Evolutionary conservation across 2,329 filamentous ascomycete genomes (phyloP), one percentile per base, ranked within the genome.

Genomic region (Xylariaceae sp.): DNA sequence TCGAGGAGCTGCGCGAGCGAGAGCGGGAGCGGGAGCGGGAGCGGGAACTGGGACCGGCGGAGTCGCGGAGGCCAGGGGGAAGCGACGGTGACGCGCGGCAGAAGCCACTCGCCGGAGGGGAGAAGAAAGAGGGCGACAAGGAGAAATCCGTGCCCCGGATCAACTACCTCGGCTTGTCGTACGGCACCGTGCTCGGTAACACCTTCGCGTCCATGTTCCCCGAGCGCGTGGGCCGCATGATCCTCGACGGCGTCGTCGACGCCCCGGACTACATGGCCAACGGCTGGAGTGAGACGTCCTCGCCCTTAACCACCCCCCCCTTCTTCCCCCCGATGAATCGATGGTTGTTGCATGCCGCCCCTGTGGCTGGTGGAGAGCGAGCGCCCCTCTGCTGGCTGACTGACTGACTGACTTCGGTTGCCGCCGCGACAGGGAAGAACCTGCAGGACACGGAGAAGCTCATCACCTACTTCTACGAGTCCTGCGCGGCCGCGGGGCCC

Each of bases 151-250:
- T 37, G 3, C 33, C 43, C 1, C 36, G 47, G 25, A 42, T 45
- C 25, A 63, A 65, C 44, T 74, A 70, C 42, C 63, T 66, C 54
- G 68, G 70, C 0, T 62, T 72, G 33, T 70, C 65, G 5, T 74
- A 74, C 37, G 64, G 64, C 5, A 65, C 61, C 0, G 51, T 61
- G 5, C 49, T 67, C 4, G 64, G 63, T 2, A 59, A 57, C n/a
- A 63, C 57, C 1, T 67, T 68, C 38, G 63, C 64, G 7, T 56
- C 57, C 4, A 53, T 67, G 50, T 65, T 57, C 35, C 64, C 64
- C 0, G 53, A 55, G 1, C 51, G 47, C 5, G 50, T 70, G 7
- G 63, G 57, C 0, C 57, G 64, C 11, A 47, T 70, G 33, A 51
- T 68, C 3, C 49, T 66, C 2, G 63, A 65, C 13, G 61, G 55